Conservation (phyloP, 2,329 filamentous ascomycete species). For the Aureobasidium sp. region DNA sequence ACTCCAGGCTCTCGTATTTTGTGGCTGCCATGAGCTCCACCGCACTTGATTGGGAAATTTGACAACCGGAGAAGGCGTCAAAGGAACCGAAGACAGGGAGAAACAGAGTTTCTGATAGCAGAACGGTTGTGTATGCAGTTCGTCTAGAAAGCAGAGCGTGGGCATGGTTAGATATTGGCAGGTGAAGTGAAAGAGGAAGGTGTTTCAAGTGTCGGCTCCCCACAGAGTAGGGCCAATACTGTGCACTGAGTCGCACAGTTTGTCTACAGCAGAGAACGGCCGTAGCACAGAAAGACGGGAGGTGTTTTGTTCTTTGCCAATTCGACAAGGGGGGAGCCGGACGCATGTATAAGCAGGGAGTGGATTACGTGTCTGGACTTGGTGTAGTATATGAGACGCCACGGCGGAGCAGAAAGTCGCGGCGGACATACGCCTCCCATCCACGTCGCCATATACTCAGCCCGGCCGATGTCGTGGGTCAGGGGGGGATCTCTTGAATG, state of each 20-base stretch:
- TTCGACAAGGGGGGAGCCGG: neutral
- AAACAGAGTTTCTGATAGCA: neutral
- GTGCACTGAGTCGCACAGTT: neutral
- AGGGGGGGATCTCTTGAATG: neutral
- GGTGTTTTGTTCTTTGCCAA: neutral
- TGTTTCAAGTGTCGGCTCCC: constrained; percentile 5
- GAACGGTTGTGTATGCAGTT: constrained; percentile 1
- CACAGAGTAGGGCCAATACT: neutral
- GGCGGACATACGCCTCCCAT: neutral
- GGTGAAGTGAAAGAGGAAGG: neutral
- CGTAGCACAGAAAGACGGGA: neutral
- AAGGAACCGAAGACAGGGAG: neutral
- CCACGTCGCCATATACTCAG: neutral
- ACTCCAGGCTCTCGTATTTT: constrained; percentile 9
- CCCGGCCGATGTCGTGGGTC: neutral
- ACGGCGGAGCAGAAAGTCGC: neutral
- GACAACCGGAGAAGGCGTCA: neutral
- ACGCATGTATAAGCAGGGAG: constrained; percentile 9
- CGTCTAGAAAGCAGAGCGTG: neutral
- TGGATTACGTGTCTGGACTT: neutral
- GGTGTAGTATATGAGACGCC: constrained; percentile 1
- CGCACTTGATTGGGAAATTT: neutral
- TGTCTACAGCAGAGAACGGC: neutral
- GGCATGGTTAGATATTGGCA: neutral
- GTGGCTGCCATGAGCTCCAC: constrained; percentile 6